phyloP scores from a whole-genome alignment of 805 yeast species.

The Tetrapisispora phaffii region DNA sequence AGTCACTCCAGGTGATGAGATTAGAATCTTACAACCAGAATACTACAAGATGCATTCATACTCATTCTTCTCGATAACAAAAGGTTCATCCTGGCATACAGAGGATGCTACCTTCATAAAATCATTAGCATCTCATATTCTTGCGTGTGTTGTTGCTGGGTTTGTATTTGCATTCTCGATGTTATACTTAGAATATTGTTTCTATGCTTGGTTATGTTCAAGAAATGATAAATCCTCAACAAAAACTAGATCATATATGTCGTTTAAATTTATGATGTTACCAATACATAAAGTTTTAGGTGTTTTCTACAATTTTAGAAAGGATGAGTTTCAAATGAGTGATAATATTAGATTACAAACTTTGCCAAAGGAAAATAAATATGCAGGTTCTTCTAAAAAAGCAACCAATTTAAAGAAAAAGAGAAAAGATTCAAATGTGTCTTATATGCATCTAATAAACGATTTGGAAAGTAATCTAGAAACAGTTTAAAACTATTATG shows the following conservation, averaged over 20 bases:
- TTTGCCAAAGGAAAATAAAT: background rate
- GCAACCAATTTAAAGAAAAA: background rate
- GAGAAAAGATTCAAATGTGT: slow-evolving; percentile 25
- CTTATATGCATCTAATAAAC: slow-evolving; percentile 12
- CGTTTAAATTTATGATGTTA: background rate
- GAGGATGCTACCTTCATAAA: slow-evolving; percentile 78
- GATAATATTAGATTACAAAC: background rate
- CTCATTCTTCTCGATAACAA: slow-evolving; percentile 63
- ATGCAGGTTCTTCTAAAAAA: background rate
- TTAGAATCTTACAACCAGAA: slow-evolving; percentile 57
- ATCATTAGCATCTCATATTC: slow-evolving; percentile 62
- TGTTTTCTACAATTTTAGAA: background rate
- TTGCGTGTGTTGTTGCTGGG: slow-evolving; percentile 62
- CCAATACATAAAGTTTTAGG: background rate
- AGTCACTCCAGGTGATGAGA: slow-evolving; percentile 49
- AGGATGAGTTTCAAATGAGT: background rate
- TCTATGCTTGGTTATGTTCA: slow-evolving; percentile 34
- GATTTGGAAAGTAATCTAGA: slow-evolving; percentile 17
- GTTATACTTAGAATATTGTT: slow-evolving; percentile 38
- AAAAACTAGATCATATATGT: slow-evolving; percentile 1
- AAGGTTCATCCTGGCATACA: slow-evolving; percentile 89
- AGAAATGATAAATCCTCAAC: background rate
- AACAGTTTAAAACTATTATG: background rate
- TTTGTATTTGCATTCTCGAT: slow-evolving; percentile 44
- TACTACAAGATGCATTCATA: slow-evolving; percentile 55